These are phyloP conservation scores for Suillus americanus DNA, from an alignment of 768 basidiomycete species.

Conservation along the genomic window DNA sequence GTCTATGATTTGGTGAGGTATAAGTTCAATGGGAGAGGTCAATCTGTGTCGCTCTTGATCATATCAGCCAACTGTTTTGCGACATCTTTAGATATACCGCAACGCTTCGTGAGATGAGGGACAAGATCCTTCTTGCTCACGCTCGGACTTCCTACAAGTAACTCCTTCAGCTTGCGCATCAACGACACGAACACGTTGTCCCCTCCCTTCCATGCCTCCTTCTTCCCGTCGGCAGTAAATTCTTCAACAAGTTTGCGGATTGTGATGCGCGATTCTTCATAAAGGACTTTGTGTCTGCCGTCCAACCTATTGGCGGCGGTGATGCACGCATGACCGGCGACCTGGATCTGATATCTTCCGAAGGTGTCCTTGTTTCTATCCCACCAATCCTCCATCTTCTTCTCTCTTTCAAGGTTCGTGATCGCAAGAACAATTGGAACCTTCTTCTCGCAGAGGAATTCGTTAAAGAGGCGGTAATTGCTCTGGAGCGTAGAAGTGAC, in stretches of 20 bases:
- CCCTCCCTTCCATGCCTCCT: background rate
- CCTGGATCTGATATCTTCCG: slow-evolving; percentile 24
- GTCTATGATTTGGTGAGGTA: background rate
- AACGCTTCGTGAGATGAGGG: slow-evolving; percentile 27
- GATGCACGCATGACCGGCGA: slow-evolving; percentile 35
- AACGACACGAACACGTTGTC: slow-evolving; percentile 17
- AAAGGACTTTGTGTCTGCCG: slow-evolving; percentile 22
- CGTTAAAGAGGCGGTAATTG: slow-evolving; percentile 40
- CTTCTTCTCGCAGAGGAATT: slow-evolving; percentile 36
- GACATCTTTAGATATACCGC: slow-evolving; percentile 20
- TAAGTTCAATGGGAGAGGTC: background rate
- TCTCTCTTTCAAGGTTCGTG: slow-evolving; percentile 30
- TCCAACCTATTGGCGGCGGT: slow-evolving; percentile 25
- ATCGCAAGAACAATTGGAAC: slow-evolving; percentile 28
- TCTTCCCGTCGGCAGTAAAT: background rate
- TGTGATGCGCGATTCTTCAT: slow-evolving; percentile 20
- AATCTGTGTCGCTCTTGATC: background rate
- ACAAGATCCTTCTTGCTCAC: slow-evolving; percentile 22
- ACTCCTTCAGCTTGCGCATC: slow-evolving; percentile 25
- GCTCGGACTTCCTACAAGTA: slow-evolving; percentile 16
- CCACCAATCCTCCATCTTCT: slow-evolving; percentile 21
- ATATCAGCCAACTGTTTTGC: slow-evolving; percentile 9
- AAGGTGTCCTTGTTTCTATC: slow-evolving; percentile 15
- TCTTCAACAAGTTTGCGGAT: slow-evolving; percentile 17
- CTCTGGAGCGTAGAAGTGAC: slow-evolving; percentile 35